These are phyloP conservation scores for Amanita polypyramis DNA, from an alignment of 768 basidiomycete species.

Conservation along the genomic window DNA sequence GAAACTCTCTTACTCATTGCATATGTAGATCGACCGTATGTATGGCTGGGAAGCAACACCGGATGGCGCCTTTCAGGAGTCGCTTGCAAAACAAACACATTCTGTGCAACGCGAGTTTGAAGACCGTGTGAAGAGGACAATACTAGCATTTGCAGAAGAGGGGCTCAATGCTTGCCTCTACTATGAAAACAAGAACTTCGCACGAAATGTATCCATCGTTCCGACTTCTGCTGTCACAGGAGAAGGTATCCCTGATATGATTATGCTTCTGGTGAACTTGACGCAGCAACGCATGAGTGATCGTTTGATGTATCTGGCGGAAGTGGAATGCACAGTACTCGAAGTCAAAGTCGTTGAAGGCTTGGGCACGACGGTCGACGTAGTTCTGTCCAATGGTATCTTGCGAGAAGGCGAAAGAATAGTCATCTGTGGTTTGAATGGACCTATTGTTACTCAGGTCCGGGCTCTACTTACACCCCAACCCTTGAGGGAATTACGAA, in stretches of 20 bases:
- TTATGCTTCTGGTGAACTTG: conserved; percentile 94
- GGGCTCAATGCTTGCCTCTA: conserved; percentile 91
- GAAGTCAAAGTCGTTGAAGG: conserved; percentile 99
- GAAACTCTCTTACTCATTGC: conserved; percentile 5
- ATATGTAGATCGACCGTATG: conserved; percentile 83
- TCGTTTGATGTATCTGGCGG: conserved; percentile 94
- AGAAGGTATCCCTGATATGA: conserved; percentile 98
- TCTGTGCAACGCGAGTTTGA: conserved; percentile 88
- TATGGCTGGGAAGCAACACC: conserved; percentile 91
- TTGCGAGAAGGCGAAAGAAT: conserved; percentile 88
- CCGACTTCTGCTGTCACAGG: conserved; percentile 98
- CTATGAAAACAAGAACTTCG: conserved; percentile 96
- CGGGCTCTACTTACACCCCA: conserved; percentile 94
- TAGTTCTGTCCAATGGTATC: conserved; percentile 90
- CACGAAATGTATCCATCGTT: conserved; percentile 89
- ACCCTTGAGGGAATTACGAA: conserved; percentile 86
- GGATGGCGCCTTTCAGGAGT: conserved; percentile 87
- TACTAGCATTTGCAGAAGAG: conserved; percentile 94
- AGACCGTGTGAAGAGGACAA: conserved; percentile 75
- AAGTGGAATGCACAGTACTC: conserved; percentile 94
- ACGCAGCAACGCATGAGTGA: conserved; percentile 98
- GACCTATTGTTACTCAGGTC: conserved; percentile 91
- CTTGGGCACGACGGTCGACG: conserved; percentile 95
- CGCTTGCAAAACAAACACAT: conserved; percentile 69
- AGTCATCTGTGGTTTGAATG: conserved; percentile 94